Percentiles rank a stretch among this genome's conserved stretches.
Conservation (phyloP, 345 rosid species). For the Linum tenue region DNA sequence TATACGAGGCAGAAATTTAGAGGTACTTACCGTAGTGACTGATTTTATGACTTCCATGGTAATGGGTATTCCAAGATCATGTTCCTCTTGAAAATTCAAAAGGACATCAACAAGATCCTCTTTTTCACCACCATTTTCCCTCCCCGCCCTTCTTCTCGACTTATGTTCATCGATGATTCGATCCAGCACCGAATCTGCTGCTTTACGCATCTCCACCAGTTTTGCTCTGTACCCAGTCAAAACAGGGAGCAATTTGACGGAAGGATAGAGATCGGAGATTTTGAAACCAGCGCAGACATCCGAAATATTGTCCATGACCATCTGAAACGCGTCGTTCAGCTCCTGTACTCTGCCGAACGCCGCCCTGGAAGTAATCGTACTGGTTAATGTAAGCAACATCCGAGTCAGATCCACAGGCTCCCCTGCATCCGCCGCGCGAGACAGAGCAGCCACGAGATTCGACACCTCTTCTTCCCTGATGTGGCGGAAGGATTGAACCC, state of each 20-base stretch:
- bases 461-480: neutral
- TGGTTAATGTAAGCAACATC: neutral
- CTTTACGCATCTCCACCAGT: neutral
- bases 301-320: neutral
- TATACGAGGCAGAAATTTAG: too few species aligned
- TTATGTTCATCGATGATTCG: neutral
- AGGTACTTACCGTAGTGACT: neutral
- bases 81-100: neutral
- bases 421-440: neutral
- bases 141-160: neutral
- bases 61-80: neutral
- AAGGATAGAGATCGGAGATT: neutral
- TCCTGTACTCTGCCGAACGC: neutral
- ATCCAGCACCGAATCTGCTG: neutral
- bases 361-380: neutral
- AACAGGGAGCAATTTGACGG: neutral
- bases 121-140: neutral
- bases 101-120: neutral
- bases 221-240: neutral
- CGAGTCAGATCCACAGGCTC: neutral
- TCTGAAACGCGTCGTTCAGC: neutral
- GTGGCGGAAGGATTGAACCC: neutral
- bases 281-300: neutral
- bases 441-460: neutral
- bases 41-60: neutral